Conservation (phyloP, 169 alveolate species). For the Plasmodium cynomolgi region DNA sequence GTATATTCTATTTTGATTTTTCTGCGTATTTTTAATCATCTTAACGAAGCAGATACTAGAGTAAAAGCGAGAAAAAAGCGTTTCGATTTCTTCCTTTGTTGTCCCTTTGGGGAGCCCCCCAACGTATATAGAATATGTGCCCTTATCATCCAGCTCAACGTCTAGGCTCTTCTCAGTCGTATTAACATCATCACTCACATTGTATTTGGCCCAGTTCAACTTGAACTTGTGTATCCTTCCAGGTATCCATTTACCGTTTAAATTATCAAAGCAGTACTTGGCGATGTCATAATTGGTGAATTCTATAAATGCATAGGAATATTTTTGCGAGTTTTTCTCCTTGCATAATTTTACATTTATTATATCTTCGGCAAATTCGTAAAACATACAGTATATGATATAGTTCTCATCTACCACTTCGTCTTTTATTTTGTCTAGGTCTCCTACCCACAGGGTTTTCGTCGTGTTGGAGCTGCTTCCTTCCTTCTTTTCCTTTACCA, state of each 20-base stretch:
- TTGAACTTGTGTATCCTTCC: constrained; percentile 60
- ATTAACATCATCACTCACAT: constrained; percentile 38
- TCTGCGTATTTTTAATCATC: constrained; percentile 46
- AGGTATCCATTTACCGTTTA: constrained; percentile 75
- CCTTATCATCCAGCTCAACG: constrained; percentile 69
- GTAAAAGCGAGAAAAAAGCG: constrained; percentile 20
- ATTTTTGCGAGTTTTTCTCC: constrained; percentile 50
- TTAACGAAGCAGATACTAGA: constrained; percentile 67
- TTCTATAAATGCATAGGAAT: constrained; percentile 69
- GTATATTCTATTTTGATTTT: constrained; percentile 56
- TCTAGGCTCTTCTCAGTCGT: constrained; percentile 25
- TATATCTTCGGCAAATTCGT: constrained; percentile 69
- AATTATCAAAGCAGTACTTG: constrained; percentile 65
- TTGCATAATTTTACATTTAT: constrained; percentile 73
- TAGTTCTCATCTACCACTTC: constrained; percentile 70
- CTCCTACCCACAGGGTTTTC: constrained; percentile 74
- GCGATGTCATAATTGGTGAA: constrained; percentile 53
- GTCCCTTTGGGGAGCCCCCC: constrained; percentile 66
- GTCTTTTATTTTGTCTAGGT: constrained; percentile 58
- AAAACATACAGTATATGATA: constrained; percentile 65
- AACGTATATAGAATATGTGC: constrained; percentile 71
- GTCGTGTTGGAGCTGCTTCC: constrained; percentile 14
- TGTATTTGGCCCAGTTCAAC: constrained; percentile 71
- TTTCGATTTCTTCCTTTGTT: constrained; percentile 71
- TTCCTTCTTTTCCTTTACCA: constrained; percentile 24